Evolutionary conservation across 2,329 filamentous ascomycete species (phyloP).

Genomic region (Blastomyces percursus): DNA sequence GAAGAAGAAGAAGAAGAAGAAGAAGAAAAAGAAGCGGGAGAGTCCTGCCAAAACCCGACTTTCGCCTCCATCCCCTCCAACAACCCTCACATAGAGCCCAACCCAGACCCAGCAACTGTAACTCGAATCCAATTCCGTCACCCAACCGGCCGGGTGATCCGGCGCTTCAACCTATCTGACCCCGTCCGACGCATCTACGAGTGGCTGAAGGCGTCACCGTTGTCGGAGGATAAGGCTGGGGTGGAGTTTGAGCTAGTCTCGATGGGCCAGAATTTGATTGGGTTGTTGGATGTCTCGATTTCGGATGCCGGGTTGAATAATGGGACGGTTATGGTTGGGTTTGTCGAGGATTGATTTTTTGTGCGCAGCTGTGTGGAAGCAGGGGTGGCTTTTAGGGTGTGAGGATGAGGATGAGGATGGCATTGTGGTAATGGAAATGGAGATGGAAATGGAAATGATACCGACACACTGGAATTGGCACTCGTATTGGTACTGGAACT

Average conservation of each 20-base stretch:
- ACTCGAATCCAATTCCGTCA: conserved; percentile 92
- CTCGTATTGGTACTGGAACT: not conserved
- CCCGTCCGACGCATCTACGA: conserved; percentile 78
- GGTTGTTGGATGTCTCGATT: conserved; percentile 61
- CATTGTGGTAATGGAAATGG: not conserved
- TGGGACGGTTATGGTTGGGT: conserved; percentile 92
- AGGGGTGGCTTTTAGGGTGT: not conserved
- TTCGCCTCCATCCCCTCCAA: conserved; percentile 64
- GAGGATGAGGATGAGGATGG: not conserved
- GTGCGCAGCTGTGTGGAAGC: too few relatives aligned
- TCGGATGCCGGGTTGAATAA: conserved; percentile 78
- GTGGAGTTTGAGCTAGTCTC: conserved; percentile 77
- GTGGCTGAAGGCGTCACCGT: conserved; percentile 82
- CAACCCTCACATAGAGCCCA: conserved; percentile 67
- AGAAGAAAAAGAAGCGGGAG: conserved; percentile 24
- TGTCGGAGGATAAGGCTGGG: conserved; percentile 62
- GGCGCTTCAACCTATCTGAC: conserved; percentile 69
- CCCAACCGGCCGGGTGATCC: conserved; percentile 71
- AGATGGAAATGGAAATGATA: not conserved
- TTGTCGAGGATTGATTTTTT: conserved; percentile 46
- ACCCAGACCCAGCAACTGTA: conserved; percentile 55
- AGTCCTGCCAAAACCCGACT: conserved; percentile 28
- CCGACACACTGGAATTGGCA: not conserved
- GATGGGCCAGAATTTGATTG: conserved; percentile 78
- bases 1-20: conserved; percentile 19